phyloP scores from a whole-genome alignment of 306 rosid species.

The Medicago lupulina region DNA sequence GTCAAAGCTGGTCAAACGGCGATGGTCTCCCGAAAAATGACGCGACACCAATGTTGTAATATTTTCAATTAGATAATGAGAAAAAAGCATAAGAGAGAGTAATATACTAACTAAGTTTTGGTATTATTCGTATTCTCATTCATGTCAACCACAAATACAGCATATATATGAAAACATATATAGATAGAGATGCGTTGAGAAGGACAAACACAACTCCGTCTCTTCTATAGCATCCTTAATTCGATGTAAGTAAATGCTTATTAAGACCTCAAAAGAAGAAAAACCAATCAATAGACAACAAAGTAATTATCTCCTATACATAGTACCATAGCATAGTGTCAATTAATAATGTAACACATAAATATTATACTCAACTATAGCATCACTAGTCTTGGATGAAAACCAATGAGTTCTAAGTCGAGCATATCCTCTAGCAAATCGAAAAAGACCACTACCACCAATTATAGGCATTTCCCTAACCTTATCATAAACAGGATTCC shows the following conservation, averaged over 20 bases:
- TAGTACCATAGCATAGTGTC: neutral
- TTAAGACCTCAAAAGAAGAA: neutral
- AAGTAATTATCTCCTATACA: neutral
- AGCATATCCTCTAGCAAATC: conserved; percentile 77
- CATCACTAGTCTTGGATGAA: conserved; percentile 45
- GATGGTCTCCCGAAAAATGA: no score
- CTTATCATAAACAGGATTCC: conserved; percentile 55
- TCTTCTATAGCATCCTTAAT: neutral
- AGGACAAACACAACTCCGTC: neutral
- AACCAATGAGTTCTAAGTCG: conserved; percentile 50
- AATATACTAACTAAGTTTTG: neutral
- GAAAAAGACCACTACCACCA: conserved; percentile 80
- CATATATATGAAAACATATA: neutral
- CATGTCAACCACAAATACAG: neutral
- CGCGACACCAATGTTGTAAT: no score
- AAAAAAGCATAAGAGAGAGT: neutral
- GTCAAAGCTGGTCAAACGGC: no score
- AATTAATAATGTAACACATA: conserved; percentile 48
- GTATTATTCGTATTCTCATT: neutral
- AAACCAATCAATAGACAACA: neutral
- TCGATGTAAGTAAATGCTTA: neutral
- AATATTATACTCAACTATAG: conserved; percentile 64
- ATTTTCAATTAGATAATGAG: neutral
- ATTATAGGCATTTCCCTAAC: conserved; percentile 83
- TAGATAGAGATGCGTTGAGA: neutral